Evolutionary conservation across 331 rosid species (phyloP).

Genomic region (Arachis monticola): DNA sequence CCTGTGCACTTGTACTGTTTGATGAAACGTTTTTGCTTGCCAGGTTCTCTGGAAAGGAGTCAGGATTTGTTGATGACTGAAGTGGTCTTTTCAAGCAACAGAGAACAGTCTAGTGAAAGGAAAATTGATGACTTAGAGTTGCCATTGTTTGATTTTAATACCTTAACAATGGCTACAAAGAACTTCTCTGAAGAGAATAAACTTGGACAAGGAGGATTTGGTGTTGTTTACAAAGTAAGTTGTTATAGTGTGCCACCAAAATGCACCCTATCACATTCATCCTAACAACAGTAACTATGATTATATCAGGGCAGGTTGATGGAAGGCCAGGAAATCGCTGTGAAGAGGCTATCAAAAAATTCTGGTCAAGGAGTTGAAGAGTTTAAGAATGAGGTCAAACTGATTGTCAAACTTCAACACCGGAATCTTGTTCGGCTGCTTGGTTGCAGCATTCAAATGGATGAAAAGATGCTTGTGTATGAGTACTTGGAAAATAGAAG

Average conservation of each 20-base stretch:
- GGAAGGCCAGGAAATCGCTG: constrained; percentile 68
- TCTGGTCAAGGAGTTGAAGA: constrained; percentile 84
- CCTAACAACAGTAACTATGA: constrained; percentile 31
- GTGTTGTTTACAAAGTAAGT: constrained; percentile 71
- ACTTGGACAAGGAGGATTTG: constrained; percentile 89
- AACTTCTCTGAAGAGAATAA: constrained; percentile 67
- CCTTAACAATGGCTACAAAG: constrained; percentile 60
- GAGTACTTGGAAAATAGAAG: constrained; percentile 87
- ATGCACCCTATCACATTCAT: neutral
- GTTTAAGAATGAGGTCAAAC: constrained; percentile 71
- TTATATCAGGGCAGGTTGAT: constrained; percentile 61
- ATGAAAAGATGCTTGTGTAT: constrained; percentile 74
- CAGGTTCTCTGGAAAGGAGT: constrained; percentile 74
- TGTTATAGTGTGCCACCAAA: neutral
- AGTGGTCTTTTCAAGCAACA: constrained; percentile 51
- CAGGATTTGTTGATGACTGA: constrained; percentile 65
- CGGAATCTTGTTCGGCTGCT: constrained; percentile 76
- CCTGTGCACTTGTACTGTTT: constrained; percentile 20
- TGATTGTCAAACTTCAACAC: constrained; percentile 83
- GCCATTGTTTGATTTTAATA: constrained; percentile 67
- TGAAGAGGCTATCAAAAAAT: constrained; percentile 68
- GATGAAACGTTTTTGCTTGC: constrained; percentile 31
- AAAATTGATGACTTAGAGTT: constrained; percentile 68
- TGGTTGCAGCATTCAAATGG: constrained; percentile 71
- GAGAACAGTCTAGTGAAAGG: constrained; percentile 56